Evolutionary conservation across 495 filamentous ascomycete species (phyloP), one percentile per base, ranked within the genome.

Genomic region (Neurospora sp.): DNA sequence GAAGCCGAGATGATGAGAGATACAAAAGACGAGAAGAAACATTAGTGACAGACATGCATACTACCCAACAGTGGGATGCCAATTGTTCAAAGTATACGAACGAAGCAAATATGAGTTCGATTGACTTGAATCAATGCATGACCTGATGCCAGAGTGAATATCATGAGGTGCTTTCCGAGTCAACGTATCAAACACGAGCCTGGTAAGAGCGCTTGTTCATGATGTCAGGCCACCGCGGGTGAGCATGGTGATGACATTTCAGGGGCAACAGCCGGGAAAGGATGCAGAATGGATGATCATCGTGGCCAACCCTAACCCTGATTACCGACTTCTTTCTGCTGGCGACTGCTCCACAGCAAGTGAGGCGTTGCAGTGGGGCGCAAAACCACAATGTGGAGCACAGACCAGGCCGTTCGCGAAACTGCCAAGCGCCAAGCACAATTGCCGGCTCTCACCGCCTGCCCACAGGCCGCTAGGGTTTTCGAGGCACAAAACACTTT

Each of bases 401-500:
- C 53, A 35, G 53, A 35, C 53, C 27, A 61, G 1, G 53, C 27
- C 8, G 16, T 68, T 48, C 12, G 10, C 10, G n/a, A 46, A 20
- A 40, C 37, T 71, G 70, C 69, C 73, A 76, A 76, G 71, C 48
- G 41, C 72, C 73, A 71, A 14, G n/a, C 4, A 12, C 11, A n/a
- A 44, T 77, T 74, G 74, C 74, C 78, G 7, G n/a, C n/a, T 22
- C 61, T 69, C 73, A 74, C 74, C 76, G 76, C 77, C 68, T 42
- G 11, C 41, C n/a, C 78, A 76, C 76, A 73, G 72, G 46, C 69
- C 70, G 69, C 75, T 79, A 81, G 79, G 79, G 79, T 76, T 81
- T 79, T 38, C 69, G 71, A 72, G 72, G 44, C 79, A 81, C 78
- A 80, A 77, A 79, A 74, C 71, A 71, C 76, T 80, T 78, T 77